Evolutionary conservation across 768 basidiomycete genomes (phyloP).

Genomic region (Lactifluus volemus): DNA sequence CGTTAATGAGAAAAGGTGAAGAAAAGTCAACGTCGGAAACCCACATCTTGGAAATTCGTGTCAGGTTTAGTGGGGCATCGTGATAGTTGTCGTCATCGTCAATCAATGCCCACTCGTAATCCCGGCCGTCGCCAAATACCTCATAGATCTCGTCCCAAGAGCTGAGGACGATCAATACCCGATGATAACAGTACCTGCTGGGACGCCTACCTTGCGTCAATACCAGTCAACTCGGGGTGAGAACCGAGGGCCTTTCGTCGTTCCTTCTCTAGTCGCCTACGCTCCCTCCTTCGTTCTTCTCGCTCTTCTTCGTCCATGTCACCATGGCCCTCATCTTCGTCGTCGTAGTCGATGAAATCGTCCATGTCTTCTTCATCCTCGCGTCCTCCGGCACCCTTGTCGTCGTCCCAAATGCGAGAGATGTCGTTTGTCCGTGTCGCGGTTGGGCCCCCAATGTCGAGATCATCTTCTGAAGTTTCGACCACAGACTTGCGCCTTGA

Average conservation of each 20-base stretch:
- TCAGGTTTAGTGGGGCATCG: constrained; percentile 56
- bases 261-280: constrained; percentile 55
- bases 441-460: constrained; percentile 45
- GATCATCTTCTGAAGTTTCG: constrained; percentile 73
- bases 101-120: constrained; percentile 90
- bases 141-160: constrained; percentile 95
- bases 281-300: constrained; percentile 63
- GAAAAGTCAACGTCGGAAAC: constrained; percentile 23
- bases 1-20: constrained; percentile 3
- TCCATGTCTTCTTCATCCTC: constrained; percentile 64
- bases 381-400: constrained; percentile 36
- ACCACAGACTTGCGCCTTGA: constrained; percentile 51
- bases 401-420: constrained; percentile 83
- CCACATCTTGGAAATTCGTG: constrained; percentile 79
- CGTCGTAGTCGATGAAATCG: constrained; percentile 72
- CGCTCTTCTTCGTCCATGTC: constrained; percentile 69
- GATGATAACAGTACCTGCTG: neutral
- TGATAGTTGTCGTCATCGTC: constrained; percentile 58
- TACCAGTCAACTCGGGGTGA: constrained; percentile 65
- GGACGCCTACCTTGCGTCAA: constrained; percentile 70
- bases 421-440: constrained; percentile 49
- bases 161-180: constrained; percentile 32
- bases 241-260: constrained; percentile 58
- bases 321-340: constrained; percentile 46
- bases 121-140: constrained; percentile 93